Evolutionary conservation across 306 rosid species (phyloP), one percentile per base, ranked within the genome.

Genomic region (Mimosa bimucronata): DNA sequence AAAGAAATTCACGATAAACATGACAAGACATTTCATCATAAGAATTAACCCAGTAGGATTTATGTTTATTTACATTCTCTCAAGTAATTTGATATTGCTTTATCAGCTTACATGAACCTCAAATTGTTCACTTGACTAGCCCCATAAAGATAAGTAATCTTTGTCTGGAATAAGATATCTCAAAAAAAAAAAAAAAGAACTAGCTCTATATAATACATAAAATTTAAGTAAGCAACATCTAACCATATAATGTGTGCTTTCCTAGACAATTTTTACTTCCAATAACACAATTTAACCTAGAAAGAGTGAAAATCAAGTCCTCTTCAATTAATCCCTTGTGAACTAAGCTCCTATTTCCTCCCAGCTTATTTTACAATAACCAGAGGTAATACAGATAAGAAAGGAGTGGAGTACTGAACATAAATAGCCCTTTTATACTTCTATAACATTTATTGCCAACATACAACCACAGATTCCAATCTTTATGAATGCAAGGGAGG

Each of bases 341-440:
- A 12, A 60, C 34, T 25, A 5, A 21, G 30, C 26, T 25, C 66
- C 66, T 25, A 25, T 25, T 25, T 57, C 26, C 66, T 46, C 75
- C 26, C 45, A 41, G 25, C 52, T 40, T 78, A 42, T n/a, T 57
- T 57, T 57, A 60, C 52, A 19, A 64, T 50, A 9, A 55, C 41
- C 65, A 53, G 14, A 64, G 71, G 16, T 46, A 65, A 40, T 19
- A 55, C 15, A 23, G 31, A 38, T 28, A 66, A 48, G 53, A 78
- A 31, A 25, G 8, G 29, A 31, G 64, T 62, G 41, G 69, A 61
- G 45, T 68, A 57, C 76, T 48, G 70, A 62, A 80, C 71, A 80
- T 74, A 66, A 29, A 76, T 48, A 19, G n/a, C 64, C 45, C 78
- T 74, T 70, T 77, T 81, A 70, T 69, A 65, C 71, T 75, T 79